Evolutionary conservation across 495 filamentous ascomycete genomes (phyloP).

Genomic region (Amphirosellinia nigrospora): DNA sequence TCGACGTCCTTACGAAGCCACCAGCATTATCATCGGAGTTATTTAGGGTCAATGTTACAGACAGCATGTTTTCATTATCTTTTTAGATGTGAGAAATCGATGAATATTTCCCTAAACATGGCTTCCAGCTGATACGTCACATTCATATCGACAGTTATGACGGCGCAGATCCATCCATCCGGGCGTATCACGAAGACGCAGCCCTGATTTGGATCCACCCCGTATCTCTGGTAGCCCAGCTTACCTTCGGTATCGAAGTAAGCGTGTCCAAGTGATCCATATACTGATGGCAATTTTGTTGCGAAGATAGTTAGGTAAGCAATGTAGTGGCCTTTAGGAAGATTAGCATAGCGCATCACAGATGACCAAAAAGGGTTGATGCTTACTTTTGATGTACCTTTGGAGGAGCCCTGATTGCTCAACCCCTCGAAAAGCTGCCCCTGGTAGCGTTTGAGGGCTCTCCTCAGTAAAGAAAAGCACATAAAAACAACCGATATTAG

Average conservation of each 20-base stretch:
- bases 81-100: background rate
- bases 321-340: background rate
- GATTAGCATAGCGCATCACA: conserved; percentile 28
- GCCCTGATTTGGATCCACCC: conserved; percentile 39
- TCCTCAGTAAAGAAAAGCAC: background rate
- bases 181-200: conserved; percentile 50
- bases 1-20: background rate
- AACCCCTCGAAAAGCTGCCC: background rate
- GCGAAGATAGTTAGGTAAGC: conserved; percentile 46
- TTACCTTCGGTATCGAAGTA: conserved; percentile 44
- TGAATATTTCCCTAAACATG: background rate
- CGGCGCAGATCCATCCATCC: conserved; percentile 54
- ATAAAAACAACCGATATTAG: conserved; percentile 38
- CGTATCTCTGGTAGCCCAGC: conserved; percentile 45
- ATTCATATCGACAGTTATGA: conserved; percentile 29
- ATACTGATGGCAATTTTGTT: conserved; percentile 41
- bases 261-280: conserved; percentile 44
- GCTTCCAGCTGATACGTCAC: conserved; percentile 8
- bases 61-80: background rate
- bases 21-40: background rate
- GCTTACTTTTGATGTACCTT: conserved; percentile 8
- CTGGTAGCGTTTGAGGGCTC: background rate
- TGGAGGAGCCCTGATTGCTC: conserved; percentile 10
- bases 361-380: conserved; percentile 22
- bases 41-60: background rate